These are phyloP conservation scores for Suillus sp. DNA, from an alignment of 768 basidiomycete species.

Conservation along the genomic window DNA sequence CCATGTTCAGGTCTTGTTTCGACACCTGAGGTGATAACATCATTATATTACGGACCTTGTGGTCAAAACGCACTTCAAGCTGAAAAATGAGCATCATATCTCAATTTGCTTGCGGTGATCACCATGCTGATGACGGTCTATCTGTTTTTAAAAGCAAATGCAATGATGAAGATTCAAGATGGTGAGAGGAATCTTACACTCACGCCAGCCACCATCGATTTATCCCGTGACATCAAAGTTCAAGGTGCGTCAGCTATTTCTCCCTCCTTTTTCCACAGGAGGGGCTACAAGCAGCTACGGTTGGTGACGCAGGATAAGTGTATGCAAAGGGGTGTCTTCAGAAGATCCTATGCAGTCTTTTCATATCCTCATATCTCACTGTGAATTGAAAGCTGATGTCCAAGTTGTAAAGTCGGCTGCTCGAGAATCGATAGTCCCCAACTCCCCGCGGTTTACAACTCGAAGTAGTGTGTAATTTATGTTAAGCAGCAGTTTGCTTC, in stretches of 20 bases:
- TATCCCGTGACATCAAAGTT: neutral
- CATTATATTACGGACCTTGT: neutral
- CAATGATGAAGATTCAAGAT: neutral
- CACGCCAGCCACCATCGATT: neutral
- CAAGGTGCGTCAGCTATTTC: neutral
- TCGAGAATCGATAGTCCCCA: neutral
- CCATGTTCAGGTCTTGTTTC: neutral
- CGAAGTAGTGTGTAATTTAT: neutral
- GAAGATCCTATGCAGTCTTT: neutral
- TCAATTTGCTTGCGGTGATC: neutral
- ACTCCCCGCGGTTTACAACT: neutral
- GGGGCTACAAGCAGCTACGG: conserved; percentile 79
- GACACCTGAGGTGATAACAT: neutral
- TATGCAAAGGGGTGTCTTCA: conserved; percentile 40
- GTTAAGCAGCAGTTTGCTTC: neutral
- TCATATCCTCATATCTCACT: neutral
- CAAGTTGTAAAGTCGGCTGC: neutral
- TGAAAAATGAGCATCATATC: neutral
- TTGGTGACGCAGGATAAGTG: conserved; percentile 82
- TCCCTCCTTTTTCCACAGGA: conserved; percentile 31
- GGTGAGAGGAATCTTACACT: neutral
- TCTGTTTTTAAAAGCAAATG: neutral
- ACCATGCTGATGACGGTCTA: neutral
- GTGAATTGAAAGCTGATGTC: neutral
- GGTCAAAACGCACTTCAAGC: neutral